phyloP scores from a whole-genome alignment of 306 rosid species.

The Biancaea sappan region DNA sequence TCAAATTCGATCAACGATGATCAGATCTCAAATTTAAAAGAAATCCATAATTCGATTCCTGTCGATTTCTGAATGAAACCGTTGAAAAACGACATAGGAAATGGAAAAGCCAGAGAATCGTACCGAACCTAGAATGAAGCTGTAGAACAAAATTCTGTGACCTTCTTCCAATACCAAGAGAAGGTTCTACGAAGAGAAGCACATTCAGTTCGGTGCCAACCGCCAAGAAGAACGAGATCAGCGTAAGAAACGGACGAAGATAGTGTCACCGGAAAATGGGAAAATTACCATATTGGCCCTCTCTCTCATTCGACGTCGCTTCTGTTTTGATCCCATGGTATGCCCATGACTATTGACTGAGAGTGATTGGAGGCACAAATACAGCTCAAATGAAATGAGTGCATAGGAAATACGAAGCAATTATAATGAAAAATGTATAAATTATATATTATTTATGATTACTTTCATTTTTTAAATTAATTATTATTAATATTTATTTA shows the following conservation, averaged over 20 bases:
- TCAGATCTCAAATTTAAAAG: constrained; percentile 1
- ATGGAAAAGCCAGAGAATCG: background rate
- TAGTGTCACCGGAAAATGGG: background rate
- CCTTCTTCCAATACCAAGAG: background rate
- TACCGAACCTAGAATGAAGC: constrained; percentile 9
- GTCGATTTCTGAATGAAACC: background rate
- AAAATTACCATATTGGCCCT: background rate
- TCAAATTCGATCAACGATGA: background rate
- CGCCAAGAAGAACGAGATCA: background rate
- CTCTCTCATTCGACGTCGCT: no score
- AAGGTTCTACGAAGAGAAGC: background rate
- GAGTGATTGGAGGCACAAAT: background rate
- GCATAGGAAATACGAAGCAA: background rate
- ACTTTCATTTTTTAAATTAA: no score
- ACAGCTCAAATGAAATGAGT: background rate
- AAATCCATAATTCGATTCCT: background rate
- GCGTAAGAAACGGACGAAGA: background rate
- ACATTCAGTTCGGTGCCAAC: background rate
- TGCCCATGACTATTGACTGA: background rate
- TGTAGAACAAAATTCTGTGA: background rate
- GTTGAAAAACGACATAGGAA: background rate
- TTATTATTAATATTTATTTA: no score
- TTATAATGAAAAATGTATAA: no score
- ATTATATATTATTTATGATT: no score
- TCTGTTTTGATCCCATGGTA: background rate